A percentile compares a stretch with the other conserved stretches of the same genome.
Conservation (phyloP, 106 monocot genomes). For the Dendrobium catenatum region DNA sequence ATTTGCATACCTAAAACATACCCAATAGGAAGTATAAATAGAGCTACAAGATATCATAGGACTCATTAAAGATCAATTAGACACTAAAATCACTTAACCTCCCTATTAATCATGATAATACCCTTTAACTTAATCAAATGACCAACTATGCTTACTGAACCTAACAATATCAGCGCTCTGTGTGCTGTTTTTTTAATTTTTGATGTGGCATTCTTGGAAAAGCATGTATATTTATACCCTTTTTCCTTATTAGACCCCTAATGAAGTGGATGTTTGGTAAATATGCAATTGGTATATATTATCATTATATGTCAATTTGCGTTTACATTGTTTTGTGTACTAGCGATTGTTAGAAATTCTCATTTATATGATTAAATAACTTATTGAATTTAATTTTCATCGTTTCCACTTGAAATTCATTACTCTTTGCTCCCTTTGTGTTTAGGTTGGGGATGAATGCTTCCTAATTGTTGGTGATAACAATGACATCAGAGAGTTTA, state of each 20-base stretch:
- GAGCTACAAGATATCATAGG: no score
- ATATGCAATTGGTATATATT: neutral
- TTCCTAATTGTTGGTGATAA: slow-evolving; percentile 79
- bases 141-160: no score
- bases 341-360: neutral
- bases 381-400: neutral
- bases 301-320: neutral
- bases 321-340: neutral
- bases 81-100: no score
- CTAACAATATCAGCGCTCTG: no score
- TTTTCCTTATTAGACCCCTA: neutral
- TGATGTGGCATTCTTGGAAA: no score
- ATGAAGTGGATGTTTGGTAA: neutral
- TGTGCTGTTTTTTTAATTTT: no score
- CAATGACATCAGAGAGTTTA: slow-evolving; percentile 91
- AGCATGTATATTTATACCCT: no score
- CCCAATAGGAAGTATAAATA: no score
- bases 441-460: slow-evolving; percentile 75
- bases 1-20: no score
- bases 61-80: no score
- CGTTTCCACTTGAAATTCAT: neutral
- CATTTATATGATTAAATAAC: neutral
- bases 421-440: neutral
- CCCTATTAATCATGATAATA: no score
- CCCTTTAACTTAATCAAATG: no score